Evolutionary conservation across 2,329 filamentous ascomycete species (phyloP).

Genomic region (Pseudocercospora crystallina): DNA sequence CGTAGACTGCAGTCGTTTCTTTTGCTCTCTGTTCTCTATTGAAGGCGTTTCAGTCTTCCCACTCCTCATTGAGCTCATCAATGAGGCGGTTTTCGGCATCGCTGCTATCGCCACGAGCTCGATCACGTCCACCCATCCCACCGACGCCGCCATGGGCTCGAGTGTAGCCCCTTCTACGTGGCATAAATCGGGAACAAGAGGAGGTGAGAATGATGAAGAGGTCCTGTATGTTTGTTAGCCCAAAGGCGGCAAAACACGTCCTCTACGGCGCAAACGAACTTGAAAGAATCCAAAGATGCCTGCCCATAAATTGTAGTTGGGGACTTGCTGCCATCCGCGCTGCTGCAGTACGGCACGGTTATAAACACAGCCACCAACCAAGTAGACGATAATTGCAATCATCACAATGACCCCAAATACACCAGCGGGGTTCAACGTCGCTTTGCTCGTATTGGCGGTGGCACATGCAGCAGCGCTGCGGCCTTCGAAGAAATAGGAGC

Average conservation of each 20-base stretch:
- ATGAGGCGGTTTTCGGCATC: conserved; percentile 94
- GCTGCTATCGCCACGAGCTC: conserved; percentile 47
- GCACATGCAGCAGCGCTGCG: conserved; percentile 82
- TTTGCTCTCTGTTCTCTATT: neutral
- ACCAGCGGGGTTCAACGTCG: conserved; percentile 65
- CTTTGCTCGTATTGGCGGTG: conserved; percentile 60
- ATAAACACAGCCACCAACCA: conserved; percentile 91
- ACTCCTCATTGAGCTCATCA: conserved; percentile 94
- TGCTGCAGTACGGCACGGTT: conserved; percentile 93
- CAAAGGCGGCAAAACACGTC: too few relatives aligned
- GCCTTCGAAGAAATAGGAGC: conserved; percentile 93
- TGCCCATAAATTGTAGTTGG: conserved; percentile 91
- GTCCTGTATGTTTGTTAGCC: conserved; percentile 37
- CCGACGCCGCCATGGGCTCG: conserved; percentile 56
- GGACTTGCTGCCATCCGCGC: conserved; percentile 89
- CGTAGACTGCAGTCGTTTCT: too few relatives aligned
- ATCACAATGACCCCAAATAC: conserved; percentile 85
- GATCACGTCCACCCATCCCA: conserved; percentile 46
- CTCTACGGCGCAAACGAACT: conserved; percentile 50
- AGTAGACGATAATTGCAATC: conserved; percentile 79
- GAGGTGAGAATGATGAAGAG: conserved; percentile 68
- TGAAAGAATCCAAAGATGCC: conserved; percentile 80
- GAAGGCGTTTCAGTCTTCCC: conserved; percentile 65
- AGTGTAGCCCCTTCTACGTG: conserved; percentile 66
- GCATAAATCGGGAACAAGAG: conserved; percentile 67